Base-by-base conservation (phyloP, 768 basidiomycete genomes). In the Xerocomellus amylosporus region DNA sequence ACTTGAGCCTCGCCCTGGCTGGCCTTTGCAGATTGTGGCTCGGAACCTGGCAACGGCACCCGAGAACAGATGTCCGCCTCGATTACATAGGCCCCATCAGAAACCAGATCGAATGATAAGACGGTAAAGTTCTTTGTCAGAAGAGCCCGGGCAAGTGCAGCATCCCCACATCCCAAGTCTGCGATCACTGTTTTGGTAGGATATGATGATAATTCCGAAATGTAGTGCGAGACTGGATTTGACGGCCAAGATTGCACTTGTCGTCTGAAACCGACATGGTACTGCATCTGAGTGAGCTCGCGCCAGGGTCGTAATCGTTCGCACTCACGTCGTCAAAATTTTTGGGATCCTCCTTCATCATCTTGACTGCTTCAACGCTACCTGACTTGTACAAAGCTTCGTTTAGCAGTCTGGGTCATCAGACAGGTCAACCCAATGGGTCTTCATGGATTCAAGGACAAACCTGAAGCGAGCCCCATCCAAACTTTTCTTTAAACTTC, bases 81-180 rank as follows among this genome's bases (percentile, higher is more conserved):
- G 19, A 89, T 76, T 28, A 98, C 90, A 70, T 81, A 94, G 34
- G 76, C 77, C 30, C 76, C 81, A 55, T 88, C 86, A 5, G 88
- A 86, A 7, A 90, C 80, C 33, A 94, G 77, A 69, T 95, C 92
- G 66, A 84, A 95, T 1, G 89, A 93, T 41, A 90, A 67, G 20
- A 90, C 88, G 31, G 72, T 79, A 62, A 84, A 71, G 26, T 87
- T 88, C 66, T 85, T 80, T 0, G 88, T 82, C 8, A 83, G 72
- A 33, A 99, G 78, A 3, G 80, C 76, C 38, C 80, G 84, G 0
- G 95, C 94, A 28, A 99, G 78, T 8, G 87, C 81, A 22, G 94
- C 97, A 68, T 98, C 95, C 24, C 97, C 97, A 62, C 94, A 98
- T 12, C 97, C 97, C 33, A 99, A 78, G 73, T 99, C 97, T 33